These are phyloP conservation scores for Conidiobolus incongruus DNA, from an alignment of 371 early-diverging fungal genomes.

Conservation along the genomic window DNA sequence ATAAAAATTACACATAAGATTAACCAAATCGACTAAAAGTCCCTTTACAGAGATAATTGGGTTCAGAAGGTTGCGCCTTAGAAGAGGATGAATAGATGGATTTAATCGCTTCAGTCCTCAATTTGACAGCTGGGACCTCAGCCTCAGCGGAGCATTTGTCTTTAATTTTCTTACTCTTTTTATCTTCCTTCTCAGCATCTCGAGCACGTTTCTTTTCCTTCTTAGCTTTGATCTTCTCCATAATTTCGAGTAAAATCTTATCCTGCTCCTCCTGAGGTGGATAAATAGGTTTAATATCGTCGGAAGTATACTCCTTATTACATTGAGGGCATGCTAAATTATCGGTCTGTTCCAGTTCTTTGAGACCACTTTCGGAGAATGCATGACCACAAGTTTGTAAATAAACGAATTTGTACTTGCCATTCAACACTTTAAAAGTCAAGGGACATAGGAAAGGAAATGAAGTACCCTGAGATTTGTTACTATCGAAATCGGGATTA, in stretches of 20 bases:
- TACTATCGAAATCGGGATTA: constrained; percentile 32
- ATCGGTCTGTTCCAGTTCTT: constrained; percentile 27
- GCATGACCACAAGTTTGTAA: constrained; percentile 70
- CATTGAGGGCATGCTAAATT: constrained; percentile 1
- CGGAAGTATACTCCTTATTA: constrained; percentile 19
- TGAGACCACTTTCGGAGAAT: constrained; percentile 61
- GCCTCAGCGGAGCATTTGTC: neutral
- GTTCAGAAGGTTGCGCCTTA: too few relatives aligned
- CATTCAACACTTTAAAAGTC: constrained; percentile 85
- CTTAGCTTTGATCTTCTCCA: constrained; percentile 25
- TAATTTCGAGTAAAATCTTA: constrained; percentile 21
- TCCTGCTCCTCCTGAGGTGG: constrained; percentile 38
- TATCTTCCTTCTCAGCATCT: too few relatives aligned
- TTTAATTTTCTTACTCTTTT: constrained; percentile 17
- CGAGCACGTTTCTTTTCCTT: constrained; percentile 36
- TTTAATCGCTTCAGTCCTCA: constrained; percentile 6
- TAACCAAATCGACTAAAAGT: too few relatives aligned
- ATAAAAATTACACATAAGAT: too few relatives aligned
- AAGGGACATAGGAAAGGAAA: constrained; percentile 71
- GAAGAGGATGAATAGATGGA: constrained; percentile 6
- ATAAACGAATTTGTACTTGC: constrained; percentile 58
- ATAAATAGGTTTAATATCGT: constrained; percentile 54
- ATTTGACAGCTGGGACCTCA: constrained; percentile 1
- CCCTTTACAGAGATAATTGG: too few relatives aligned
- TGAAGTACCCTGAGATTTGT: constrained; percentile 13